phyloP scores from a whole-genome alignment of 2,329 filamentous ascomycete genomes.

The Ophiosphaerella narmari region DNA sequence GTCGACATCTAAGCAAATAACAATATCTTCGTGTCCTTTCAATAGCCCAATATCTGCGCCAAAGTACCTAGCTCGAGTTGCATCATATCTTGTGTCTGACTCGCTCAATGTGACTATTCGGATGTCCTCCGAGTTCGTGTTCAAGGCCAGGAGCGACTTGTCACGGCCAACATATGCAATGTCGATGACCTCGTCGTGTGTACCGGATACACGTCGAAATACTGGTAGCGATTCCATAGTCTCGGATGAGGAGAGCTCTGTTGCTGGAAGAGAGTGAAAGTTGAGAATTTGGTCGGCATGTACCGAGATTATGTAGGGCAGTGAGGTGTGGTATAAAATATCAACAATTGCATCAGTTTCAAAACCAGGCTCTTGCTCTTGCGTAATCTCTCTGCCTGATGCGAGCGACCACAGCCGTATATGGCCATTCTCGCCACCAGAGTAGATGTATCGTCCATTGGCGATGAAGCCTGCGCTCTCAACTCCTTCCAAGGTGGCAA shows the following conservation, averaged over 20 bases:
- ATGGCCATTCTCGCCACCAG: conserved; percentile 81
- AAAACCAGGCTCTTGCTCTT: conserved; percentile 66
- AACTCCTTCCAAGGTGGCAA: conserved; percentile 82
- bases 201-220: conserved; percentile 85
- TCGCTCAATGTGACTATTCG: conserved; percentile 75
- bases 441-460: conserved; percentile 74
- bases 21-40: conserved; percentile 91
- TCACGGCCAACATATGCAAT: conserved; percentile 83
- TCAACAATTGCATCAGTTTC: conserved; percentile 73
- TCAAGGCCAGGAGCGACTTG: conserved; percentile 80
- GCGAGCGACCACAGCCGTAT: conserved; percentile 83
- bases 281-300: conserved; percentile 89
- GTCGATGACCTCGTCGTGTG: conserved; percentile 97
- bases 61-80: conserved; percentile 66
- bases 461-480: conserved; percentile 82
- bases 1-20: conserved; percentile 91
- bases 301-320: conserved; percentile 77
- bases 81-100: conserved; percentile 31
- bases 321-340: conserved; percentile 66
- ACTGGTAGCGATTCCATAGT: conserved; percentile 63
- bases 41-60: conserved; percentile 86
- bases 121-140: conserved; percentile 93
- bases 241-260: conserved; percentile 47
- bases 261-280: conserved; percentile 65
- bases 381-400: conserved; percentile 77